Evolutionary conservation across 163 green algal species (phyloP), one percentile per base, ranked within the genome.

Genomic region (Coccomyxa subellipsoidea): DNA sequence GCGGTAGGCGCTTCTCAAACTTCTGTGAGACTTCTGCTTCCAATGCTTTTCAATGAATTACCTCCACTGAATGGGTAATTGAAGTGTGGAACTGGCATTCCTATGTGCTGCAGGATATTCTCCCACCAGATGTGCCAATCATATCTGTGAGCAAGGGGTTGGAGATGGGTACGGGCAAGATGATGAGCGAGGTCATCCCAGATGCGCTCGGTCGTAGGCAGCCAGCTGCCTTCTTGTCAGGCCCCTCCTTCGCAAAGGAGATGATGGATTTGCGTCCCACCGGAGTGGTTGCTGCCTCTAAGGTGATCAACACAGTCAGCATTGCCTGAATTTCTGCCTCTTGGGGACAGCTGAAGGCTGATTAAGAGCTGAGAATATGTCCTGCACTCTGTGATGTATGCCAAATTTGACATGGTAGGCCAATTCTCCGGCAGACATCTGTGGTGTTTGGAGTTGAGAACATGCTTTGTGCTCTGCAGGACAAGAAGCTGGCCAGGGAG

Each of bases 111-210:
- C 66, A 89, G 82, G 90, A 96, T 34, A 40, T 95, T 77, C 90
- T 99, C 47, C 91, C 93, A 0, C 83, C 89, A 4, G 86, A 86
- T 54, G 85, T 98, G 47, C 96, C 97, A 39, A 94, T 99, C 83
- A 91, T 99, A 39, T 98, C 92, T 70, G 93, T 99, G 31, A 95
- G 86, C 89, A 99, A 99, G 84, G 94, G 94, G 0, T 83, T 97
- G 40, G 94, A 98, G 84, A 86, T 95, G 29, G 88, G 85, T 38
- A 96, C 83, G 0, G 92, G 94, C n/a, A 84, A 93, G 84, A 96
- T 97, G 89, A 98, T 99, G 96, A 92, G 85, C 31, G 93, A 99
- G 80, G 80, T 99, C 54, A 96, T 99, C 38, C 91, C 91, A n/a
- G 86, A 73, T 21, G 93, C 91, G 10, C 90, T 98, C 66, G 92